Conservation (phyloP, 495 filamentous ascomycete genomes). For the Podospora appendiculata region DNA sequence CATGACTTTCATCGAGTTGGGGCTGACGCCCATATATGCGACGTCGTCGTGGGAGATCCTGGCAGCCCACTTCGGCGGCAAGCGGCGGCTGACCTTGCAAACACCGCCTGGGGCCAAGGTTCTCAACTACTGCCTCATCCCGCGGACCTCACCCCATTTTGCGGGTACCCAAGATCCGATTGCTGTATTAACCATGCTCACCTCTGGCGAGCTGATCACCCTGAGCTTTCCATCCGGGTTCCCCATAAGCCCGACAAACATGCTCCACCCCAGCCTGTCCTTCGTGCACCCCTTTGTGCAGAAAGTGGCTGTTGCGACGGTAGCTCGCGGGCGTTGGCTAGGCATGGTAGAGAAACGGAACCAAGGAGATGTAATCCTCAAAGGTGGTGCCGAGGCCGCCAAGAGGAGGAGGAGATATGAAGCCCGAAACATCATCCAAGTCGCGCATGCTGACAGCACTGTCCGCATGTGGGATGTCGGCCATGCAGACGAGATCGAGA, state of each 20-base stretch:
- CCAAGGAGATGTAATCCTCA: conserved; percentile 64
- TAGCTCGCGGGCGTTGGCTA: conserved; percentile 77
- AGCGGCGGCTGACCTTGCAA: conserved; percentile 58
- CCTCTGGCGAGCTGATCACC: conserved; percentile 80
- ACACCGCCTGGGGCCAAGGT: conserved; percentile 74
- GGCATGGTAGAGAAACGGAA: conserved; percentile 71
- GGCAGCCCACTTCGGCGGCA: conserved; percentile 66
- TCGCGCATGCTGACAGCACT: conserved; percentile 80
- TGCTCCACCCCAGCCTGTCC: conserved; percentile 73
- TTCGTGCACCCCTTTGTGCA: conserved; percentile 86
- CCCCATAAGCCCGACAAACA: conserved; percentile 83
- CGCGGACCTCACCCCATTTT: conserved; percentile 74
- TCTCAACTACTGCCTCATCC: conserved; percentile 75
- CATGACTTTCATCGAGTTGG: conserved; percentile 82
- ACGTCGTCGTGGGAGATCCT: conserved; percentile 85
- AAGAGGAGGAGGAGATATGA: conserved; percentile 68
- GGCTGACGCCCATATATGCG: conserved; percentile 78
- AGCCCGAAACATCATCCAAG: conserved; percentile 69
- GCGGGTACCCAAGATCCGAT: conserved; percentile 85
- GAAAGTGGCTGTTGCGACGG: conserved; percentile 52
- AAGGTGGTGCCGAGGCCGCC: conserved; percentile 63
- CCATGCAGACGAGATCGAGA: conserved; percentile 87
- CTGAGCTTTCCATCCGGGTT: conserved; percentile 87
- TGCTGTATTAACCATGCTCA: conserved; percentile 67
- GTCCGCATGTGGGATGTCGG: conserved; percentile 86